Evolutionary conservation across 495 filamentous ascomycete genomes (phyloP).

Genomic region (Staphylotrichum longicolle): DNA sequence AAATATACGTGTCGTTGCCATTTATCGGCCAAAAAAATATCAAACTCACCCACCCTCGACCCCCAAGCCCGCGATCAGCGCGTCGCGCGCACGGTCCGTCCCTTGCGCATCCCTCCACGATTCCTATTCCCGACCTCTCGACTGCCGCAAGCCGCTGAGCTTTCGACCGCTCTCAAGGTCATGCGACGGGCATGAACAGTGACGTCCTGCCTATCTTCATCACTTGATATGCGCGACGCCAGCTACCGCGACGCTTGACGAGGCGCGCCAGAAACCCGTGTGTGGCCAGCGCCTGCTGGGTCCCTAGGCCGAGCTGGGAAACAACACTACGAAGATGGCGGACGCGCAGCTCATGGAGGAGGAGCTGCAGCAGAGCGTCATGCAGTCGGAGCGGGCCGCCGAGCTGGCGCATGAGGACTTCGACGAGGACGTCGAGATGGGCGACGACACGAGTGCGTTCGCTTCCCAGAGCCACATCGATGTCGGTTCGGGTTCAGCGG

Average conservation of each 20-base stretch:
- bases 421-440: slow-evolving; percentile 36
- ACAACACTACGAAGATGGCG: slow-evolving; percentile 38
- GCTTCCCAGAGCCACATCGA: slow-evolving; percentile 41
- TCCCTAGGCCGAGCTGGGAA: slow-evolving; percentile 8
- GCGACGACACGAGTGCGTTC: slow-evolving; percentile 33
- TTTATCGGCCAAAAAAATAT: neutral
- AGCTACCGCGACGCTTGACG: slow-evolving; percentile 24
- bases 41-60: neutral
- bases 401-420: slow-evolving; percentile 32
- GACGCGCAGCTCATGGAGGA: slow-evolving; percentile 52
- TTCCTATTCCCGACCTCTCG: neutral
- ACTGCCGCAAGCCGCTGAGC: neutral
- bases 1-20: slow-evolving; percentile 8
- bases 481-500: slow-evolving; percentile 50
- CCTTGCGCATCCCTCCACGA: slow-evolving; percentile 17
- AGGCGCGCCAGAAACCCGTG: slow-evolving; percentile 16
- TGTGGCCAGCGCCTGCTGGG: neutral
- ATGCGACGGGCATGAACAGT: slow-evolving; percentile 30
- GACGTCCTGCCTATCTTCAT: neutral
- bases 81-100: slow-evolving; percentile 11
- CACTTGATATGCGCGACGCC: slow-evolving; percentile 27
- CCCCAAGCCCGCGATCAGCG: slow-evolving; percentile 4
- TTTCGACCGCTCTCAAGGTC: neutral
- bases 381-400: slow-evolving; percentile 44
- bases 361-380: slow-evolving; percentile 49